phyloP scores from a whole-genome alignment of 1,284 basidiomycete species.

The Ganoderma sp. region DNA sequence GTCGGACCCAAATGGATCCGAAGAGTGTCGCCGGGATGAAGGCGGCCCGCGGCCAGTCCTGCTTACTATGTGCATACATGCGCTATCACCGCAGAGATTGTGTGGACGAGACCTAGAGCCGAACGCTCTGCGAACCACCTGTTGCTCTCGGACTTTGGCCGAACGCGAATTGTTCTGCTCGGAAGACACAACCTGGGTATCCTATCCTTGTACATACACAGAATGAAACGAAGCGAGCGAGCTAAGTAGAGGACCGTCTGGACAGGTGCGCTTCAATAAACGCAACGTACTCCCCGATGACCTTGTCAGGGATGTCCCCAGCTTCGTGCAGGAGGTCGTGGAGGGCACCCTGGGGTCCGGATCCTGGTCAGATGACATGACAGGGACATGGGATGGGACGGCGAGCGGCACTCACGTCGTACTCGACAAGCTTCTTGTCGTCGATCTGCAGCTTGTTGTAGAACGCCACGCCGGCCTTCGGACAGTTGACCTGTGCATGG shows the following conservation, averaged over 20 bases:
- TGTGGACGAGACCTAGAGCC: no score
- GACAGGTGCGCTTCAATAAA: not conserved
- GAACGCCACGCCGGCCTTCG: constrained; percentile 65
- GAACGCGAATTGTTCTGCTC: not conserved
- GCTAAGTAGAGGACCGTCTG: not conserved
- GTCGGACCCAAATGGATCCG: not conserved
- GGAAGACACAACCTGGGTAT: not conserved
- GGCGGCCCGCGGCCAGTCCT: not conserved
- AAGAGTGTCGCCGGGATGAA: not conserved
- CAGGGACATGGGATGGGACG: not conserved
- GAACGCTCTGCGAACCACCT: not conserved
- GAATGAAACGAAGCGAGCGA: not conserved
- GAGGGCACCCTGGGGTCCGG: not conserved
- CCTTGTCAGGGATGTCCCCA: not conserved
- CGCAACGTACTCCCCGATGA: not conserved
- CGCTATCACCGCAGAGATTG: not conserved
- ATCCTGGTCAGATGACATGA: not conserved
- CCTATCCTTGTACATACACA: not conserved
- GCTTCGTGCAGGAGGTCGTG: not conserved
- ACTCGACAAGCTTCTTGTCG: constrained; percentile 61
- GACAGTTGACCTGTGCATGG: constrained; percentile 58
- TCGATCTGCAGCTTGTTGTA: constrained; percentile 60
- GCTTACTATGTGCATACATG: not conserved
- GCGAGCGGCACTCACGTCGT: constrained; percentile 43
- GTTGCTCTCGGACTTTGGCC: not conserved